phyloP scores from a whole-genome alignment of 176 grass and related monocot species.

The Cenchrus americanus region DNA sequence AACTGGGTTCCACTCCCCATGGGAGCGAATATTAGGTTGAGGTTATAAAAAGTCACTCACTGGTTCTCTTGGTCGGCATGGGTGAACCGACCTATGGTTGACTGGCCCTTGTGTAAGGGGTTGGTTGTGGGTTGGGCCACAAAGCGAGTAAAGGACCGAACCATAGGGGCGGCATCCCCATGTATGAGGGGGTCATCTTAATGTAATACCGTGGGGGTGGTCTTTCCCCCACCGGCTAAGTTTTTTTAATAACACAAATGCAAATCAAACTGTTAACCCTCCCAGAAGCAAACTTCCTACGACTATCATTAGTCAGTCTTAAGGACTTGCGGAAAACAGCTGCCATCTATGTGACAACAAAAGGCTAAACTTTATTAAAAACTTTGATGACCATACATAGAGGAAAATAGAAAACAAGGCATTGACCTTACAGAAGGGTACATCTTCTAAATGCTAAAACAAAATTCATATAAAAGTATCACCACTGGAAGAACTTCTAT shows the following conservation, averaged over 20 bases:
- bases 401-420: conserved; percentile 7
- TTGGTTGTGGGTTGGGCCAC: too few species aligned
- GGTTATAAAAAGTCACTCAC: too few species aligned
- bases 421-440: background rate
- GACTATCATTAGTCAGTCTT: conserved; percentile 84
- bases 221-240: too few species aligned
- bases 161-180: too few species aligned
- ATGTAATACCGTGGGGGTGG: too few species aligned
- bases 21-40: too few species aligned
- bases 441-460: background rate
- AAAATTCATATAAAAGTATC: background rate
- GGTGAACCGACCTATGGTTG: too few species aligned
- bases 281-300: conserved; percentile 84
- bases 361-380: conserved; percentile 4
- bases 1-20: too few species aligned
- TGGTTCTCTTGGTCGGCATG: too few species aligned
- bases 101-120: too few species aligned
- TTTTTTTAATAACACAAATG: background rate
- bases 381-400: background rate
- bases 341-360: conserved; percentile 68
- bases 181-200: too few species aligned
- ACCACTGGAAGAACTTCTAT: conserved; percentile 31
- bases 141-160: too few species aligned
- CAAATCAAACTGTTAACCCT: conserved; percentile 97
- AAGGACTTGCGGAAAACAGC: conserved; percentile 95